Conservation (phyloP, 1,139 yeast species). For the Pichia sp. region DNA sequence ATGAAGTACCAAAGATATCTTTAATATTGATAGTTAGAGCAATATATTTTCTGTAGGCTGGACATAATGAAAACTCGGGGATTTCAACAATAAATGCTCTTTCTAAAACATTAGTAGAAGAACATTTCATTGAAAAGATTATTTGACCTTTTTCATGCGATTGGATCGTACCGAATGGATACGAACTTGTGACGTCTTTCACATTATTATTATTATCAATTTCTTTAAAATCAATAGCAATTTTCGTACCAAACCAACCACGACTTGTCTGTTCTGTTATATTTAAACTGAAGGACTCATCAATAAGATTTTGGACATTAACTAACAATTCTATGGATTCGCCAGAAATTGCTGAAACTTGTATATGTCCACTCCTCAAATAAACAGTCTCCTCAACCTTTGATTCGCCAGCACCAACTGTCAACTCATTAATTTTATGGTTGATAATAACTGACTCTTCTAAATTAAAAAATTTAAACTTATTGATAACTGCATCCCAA, state of each 20-base stretch:
- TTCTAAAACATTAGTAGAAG: constrained; percentile 8
- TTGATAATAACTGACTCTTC: background rate
- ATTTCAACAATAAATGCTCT: constrained; percentile 11
- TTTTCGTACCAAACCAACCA: constrained; percentile 16
- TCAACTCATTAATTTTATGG: too few species aligned
- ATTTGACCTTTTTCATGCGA: constrained; percentile 8
- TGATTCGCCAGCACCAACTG: too few species aligned
- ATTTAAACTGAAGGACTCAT: constrained; percentile 10
- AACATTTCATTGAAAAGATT: constrained; percentile 2
- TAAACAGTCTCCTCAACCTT: background rate
- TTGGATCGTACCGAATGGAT: constrained; percentile 6
- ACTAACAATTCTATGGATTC: constrained; percentile 5
- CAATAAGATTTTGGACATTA: constrained; percentile 8
- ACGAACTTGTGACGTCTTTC: background rate
- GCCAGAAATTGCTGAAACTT: constrained; percentile 14
- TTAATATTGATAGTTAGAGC: constrained; percentile 14
- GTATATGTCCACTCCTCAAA: constrained; percentile 3
- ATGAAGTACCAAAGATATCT: constrained; percentile 17
- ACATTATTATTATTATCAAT: background rate
- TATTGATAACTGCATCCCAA: constrained; percentile 21
- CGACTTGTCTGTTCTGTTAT: constrained; percentile 12
- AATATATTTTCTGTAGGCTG: constrained; percentile 12
- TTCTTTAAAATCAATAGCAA: constrained; percentile 8
- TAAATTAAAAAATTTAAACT: constrained; percentile 17
- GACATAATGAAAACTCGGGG: constrained; percentile 12